These are phyloP conservation scores for Fraxinus greggii DNA, from an alignment of 305 asterid genomes.

Conservation along the genomic window DNA sequence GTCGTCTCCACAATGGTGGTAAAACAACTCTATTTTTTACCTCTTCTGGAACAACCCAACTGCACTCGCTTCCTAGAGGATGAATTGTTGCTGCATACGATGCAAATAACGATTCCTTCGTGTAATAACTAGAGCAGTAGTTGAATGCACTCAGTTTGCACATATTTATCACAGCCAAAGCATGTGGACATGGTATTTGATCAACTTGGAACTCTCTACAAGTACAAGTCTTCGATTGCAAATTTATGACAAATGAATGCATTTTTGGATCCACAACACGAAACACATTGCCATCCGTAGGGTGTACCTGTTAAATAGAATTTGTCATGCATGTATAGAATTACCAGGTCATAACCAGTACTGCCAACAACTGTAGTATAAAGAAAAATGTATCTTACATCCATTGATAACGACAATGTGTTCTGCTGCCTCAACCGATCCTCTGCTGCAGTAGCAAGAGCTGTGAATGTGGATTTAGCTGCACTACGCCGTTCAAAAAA, in stretches of 20 bases:
- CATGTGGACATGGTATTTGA: slow-evolving; percentile 10
- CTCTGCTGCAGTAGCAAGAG: slow-evolving; percentile 9
- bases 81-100: neutral
- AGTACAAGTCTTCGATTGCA: neutral
- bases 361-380: neutral
- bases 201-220: slow-evolving; percentile 8
- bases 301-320: neutral
- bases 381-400: slow-evolving; percentile 1
- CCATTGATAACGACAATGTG: neutral
- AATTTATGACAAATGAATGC: neutral
- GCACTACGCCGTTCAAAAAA: slow-evolving; percentile 7
- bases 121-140: slow-evolving; percentile 4
- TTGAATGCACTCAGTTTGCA: neutral
- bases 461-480: neutral
- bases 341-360: neutral
- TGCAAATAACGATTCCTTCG: neutral
- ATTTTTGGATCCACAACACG: neutral
- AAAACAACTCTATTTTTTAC: neutral
- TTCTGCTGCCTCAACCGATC: neutral
- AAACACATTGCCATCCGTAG: neutral
- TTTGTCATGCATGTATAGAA: neutral
- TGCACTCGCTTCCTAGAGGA: slow-evolving; percentile 7
- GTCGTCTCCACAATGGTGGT: slow-evolving; percentile 4
- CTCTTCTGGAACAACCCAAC: slow-evolving; percentile 3
- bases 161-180: neutral